phyloP scores from a whole-genome alignment of 768 basidiomycete species.

The Lactarius psammicola region DNA sequence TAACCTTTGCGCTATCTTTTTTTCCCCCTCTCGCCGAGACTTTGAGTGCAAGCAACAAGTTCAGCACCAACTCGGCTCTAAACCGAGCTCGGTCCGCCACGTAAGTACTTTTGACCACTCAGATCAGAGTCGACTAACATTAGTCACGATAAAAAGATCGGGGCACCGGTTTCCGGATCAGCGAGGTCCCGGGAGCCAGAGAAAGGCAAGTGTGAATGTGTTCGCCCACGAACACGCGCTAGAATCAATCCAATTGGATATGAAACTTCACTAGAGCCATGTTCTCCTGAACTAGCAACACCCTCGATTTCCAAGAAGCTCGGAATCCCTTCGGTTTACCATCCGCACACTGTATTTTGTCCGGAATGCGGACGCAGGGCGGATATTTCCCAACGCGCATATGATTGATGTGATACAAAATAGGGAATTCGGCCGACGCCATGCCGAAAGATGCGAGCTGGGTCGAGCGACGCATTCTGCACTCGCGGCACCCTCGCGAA shows the following conservation, averaged over 20 bases:
- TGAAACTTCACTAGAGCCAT: neutral
- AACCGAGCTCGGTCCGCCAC: neutral
- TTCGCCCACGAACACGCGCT: neutral
- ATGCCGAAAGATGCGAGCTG: neutral
- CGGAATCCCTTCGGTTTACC: neutral
- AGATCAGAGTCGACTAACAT: neutral
- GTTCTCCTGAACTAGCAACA: neutral
- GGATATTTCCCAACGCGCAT: neutral
- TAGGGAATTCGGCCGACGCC: neutral
- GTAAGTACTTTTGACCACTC: neutral
- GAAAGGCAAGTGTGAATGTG: no score
- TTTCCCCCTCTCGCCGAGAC: neutral
- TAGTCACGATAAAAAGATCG: neutral
- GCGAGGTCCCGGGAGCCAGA: neutral
- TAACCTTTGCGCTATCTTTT: neutral
- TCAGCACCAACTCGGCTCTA: neutral
- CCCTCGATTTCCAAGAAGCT: neutral
- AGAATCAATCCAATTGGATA: neutral
- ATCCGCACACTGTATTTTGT: neutral
- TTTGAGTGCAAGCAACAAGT: neutral
- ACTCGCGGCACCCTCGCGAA: neutral
- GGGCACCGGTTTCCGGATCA: neutral
- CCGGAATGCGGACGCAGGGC: neutral
- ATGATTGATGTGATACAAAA: no score
- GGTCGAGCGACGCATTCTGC: neutral